Base-by-base conservation (phyloP, 805 yeast genomes). In the Kluyveromyces lactis region DNA sequence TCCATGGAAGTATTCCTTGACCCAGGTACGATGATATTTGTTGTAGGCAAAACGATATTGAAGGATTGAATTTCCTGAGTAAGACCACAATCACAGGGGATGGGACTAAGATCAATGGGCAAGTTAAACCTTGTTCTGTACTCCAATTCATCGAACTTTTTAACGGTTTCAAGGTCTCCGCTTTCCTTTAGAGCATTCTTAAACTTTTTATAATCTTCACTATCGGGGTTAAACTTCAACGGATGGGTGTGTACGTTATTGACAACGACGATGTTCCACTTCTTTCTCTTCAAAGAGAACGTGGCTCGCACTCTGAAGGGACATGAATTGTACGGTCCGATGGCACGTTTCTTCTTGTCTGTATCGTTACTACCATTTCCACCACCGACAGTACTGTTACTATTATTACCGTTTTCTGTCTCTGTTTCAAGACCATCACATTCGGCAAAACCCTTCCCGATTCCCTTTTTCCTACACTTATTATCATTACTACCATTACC, bases 231-330 rank as follows among this genome's bases (percentile, higher is more conserved):
- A 38, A 61, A 60, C 35, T 50, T 51, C 21, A 72, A 41, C 2
- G 66, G 64, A 52, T 79, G 86, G 45, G 80, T 72, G 56, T 79
- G 86, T 4, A 56, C 55, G 46, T 75, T 79, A 55, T 75, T 74
- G 27, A 79, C 69, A 13, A 79, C 73, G 16, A 75, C 81, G 24
- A 79, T 62, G 12, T 75, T 64, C 86, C 86, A 79, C 40, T 63
- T 60, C 42, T 67, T 62, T 26, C 72, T 64, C 44, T 77, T 61
- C 9, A 73, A 46, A 1, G 79, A 72, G 49, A 63, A 77, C 46
- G 79, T 77, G 2, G 85, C 85, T 40, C 86, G 57, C 31, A 79
- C 68, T 53, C 81, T 65, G 51, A 79, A 79, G 2, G 85, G 85
- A 51, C 86, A 79, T 17, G 67, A 64, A 11, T 62, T 62, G 39